phyloP scores from a whole-genome alignment of 306 rosid species.

The Cicer cuneatum region DNA sequence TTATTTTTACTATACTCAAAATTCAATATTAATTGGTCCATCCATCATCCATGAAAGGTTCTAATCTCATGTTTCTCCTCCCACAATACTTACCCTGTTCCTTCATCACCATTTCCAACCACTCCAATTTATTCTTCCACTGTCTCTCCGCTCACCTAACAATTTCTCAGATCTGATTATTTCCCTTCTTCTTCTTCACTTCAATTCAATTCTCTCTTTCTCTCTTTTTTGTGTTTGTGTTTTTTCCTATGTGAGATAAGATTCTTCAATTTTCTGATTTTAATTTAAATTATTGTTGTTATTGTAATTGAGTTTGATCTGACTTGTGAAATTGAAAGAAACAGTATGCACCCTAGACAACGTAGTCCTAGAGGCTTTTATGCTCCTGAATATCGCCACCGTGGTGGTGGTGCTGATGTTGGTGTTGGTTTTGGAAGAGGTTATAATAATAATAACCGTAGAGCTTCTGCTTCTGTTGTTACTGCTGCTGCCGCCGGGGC shows the following conservation, averaged over 20 bases:
- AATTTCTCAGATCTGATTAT: conserved; percentile 28
- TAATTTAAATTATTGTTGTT: neutral
- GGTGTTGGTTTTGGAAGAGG: conserved; percentile 38
- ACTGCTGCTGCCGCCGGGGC: neutral
- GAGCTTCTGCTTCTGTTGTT: conserved; percentile 5
- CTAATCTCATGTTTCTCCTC: neutral
- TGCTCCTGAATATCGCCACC: conserved; percentile 49
- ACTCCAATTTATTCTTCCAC: conserved; percentile 15
- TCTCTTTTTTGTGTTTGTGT: neutral
- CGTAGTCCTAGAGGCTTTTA: conserved; percentile 54
- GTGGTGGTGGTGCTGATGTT: conserved; percentile 8
- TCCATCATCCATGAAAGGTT: neutral
- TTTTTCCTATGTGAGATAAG: neutral
- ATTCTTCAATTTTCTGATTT: neutral
- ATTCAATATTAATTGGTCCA: too few relatives aligned
- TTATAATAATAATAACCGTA: conserved; percentile 29
- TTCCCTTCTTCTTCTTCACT: neutral
- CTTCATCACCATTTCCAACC: conserved; percentile 18
- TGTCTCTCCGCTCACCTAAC: conserved; percentile 1
- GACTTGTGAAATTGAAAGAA: conserved; percentile 3
- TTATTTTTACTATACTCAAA: too few relatives aligned
- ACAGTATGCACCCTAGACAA: conserved; percentile 48
- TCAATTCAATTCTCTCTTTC: neutral
- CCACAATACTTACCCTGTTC: conserved; percentile 14
- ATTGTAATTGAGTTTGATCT: neutral